Evolutionary conservation across 2,329 filamentous ascomycete genomes (phyloP).

Genomic region (Sporothrix pallida): DNA sequence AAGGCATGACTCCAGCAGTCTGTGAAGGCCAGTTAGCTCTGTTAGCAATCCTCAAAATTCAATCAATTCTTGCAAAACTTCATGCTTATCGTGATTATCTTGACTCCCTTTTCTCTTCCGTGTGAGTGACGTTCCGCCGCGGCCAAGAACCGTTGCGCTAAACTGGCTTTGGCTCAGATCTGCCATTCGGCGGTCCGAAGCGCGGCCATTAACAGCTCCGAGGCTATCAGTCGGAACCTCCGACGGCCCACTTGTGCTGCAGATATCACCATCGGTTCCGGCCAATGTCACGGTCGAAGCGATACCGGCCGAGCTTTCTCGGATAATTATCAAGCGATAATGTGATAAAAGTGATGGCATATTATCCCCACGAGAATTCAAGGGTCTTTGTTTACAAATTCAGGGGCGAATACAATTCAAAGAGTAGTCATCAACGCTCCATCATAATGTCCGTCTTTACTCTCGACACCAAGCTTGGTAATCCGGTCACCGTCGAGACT

Average conservation of each 20-base stretch:
- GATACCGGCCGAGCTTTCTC: neutral
- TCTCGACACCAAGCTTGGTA: conserved; percentile 8
- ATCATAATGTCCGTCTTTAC: conserved; percentile 19
- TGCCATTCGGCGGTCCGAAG: neutral
- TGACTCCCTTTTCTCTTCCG: no score
- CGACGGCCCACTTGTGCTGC: no score
- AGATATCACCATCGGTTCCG: no score
- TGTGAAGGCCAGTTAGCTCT: neutral
- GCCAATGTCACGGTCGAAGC: neutral
- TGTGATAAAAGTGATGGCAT: neutral
- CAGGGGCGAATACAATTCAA: no score
- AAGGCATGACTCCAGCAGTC: no score
- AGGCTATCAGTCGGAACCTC: neutral
- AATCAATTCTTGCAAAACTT: no score
- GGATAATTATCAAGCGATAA: neutral
- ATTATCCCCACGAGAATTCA: neutral
- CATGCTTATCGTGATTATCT: no score
- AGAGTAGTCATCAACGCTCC: no score
- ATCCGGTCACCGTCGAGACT: neutral
- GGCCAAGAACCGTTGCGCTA: neutral
- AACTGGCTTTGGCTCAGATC: neutral
- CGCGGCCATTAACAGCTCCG: neutral
- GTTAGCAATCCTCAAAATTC: no score
- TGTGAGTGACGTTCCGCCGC: neutral
- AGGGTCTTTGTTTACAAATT: no score